These are phyloP conservation scores for Penicillium sp. DNA, from an alignment of 2,329 filamentous ascomycete genomes.

Conservation along the genomic window DNA sequence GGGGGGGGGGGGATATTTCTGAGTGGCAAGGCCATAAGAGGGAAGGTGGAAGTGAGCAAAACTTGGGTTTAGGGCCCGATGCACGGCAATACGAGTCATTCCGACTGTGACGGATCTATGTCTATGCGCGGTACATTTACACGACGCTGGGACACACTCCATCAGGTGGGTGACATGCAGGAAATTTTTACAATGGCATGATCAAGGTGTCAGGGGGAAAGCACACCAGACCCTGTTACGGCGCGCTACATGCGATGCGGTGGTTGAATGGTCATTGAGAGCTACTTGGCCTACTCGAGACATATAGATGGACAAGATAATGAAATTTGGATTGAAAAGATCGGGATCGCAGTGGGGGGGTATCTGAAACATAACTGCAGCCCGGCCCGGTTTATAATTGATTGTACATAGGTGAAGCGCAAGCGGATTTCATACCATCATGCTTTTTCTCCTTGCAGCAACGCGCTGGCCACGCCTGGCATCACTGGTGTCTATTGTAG, in stretches of 20 bases:
- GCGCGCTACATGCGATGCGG: background rate
- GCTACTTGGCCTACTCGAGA: background rate
- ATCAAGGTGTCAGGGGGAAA: background rate
- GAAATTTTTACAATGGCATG: background rate
- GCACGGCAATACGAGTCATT: too few species aligned
- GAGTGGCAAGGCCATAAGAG: background rate
- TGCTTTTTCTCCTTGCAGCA: constrained; percentile 39
- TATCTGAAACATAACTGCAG: constrained; percentile 25
- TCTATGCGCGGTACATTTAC: background rate
- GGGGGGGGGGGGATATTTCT: background rate
- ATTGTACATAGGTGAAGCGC: constrained; percentile 14
- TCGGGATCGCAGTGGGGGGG: constrained; percentile 12
- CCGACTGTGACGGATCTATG: background rate
- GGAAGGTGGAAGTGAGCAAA: too few species aligned
- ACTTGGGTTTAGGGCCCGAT: background rate
- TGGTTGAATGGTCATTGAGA: background rate
- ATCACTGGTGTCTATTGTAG: background rate
- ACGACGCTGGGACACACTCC: background rate
- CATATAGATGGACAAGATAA: background rate
- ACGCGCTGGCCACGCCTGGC: constrained; percentile 32
- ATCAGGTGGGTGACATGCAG: too few species aligned
- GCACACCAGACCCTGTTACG: background rate
- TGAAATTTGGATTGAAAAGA: constrained; percentile 3
- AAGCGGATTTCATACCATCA: constrained; percentile 36
- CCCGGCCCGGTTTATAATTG: constrained; percentile 12